Evolutionary conservation across 2,329 filamentous ascomycete genomes (phyloP).

Genomic region (Curvularia spicifera): DNA sequence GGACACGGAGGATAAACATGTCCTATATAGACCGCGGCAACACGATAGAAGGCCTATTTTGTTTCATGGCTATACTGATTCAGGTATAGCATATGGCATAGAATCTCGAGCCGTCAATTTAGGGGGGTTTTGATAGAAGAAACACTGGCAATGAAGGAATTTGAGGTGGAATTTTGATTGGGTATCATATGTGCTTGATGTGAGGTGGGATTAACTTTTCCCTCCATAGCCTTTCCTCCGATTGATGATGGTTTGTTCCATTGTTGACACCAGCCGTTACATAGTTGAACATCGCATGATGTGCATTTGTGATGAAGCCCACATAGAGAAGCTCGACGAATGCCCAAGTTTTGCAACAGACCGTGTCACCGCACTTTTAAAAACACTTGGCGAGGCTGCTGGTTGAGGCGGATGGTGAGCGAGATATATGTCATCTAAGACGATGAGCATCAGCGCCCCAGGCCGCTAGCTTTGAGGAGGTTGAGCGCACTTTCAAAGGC

Average conservation of each 20-base stretch:
- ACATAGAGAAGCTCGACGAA: conserved; percentile 1
- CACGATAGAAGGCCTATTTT: conserved; percentile 1
- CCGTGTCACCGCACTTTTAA: neutral
- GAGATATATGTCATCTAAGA: conserved; percentile 35
- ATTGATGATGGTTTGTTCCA: neutral
- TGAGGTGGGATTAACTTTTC: neutral
- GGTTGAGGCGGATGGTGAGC: conserved; percentile 16
- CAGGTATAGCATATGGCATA: conserved; percentile 25
- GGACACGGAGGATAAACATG: conserved; percentile 3
- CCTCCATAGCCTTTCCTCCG: neutral
- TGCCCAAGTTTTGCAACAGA: neutral
- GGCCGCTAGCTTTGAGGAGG: conserved; percentile 46
- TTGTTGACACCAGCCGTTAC: conserved; percentile 9
- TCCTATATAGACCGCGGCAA: conserved; percentile 24
- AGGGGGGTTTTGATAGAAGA: conserved; percentile 19
- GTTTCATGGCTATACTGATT: conserved; percentile 2
- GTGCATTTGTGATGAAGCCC: conserved; percentile 17
- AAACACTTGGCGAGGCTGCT: neutral
- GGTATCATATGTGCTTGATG: neutral
- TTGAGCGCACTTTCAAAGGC: conserved; percentile 59
- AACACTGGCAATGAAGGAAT: conserved; percentile 14
- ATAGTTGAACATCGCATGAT: conserved; percentile 28
- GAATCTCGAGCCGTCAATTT: conserved; percentile 24
- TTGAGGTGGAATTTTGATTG: neutral
- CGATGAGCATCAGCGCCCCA: conserved; percentile 37